Conservation (phyloP, 73 alveolate genomes). For the Paramecium sexaurelia region DNA sequence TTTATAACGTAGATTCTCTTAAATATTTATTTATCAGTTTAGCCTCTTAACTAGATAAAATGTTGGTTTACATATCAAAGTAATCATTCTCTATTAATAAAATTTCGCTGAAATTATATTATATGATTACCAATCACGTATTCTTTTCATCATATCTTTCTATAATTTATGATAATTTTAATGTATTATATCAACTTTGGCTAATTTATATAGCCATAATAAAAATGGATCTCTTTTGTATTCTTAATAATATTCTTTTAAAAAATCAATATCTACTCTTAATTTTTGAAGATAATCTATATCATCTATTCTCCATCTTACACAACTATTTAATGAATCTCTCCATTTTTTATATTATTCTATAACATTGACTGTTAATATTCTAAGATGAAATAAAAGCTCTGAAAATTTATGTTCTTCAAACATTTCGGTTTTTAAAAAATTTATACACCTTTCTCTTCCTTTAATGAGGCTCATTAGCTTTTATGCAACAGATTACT, state of each 20-base stretch:
- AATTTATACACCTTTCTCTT: slow-evolving; percentile 15
- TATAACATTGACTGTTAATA: slow-evolving; percentile 35
- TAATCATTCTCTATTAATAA: not conserved
- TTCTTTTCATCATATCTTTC: slow-evolving; percentile 7
- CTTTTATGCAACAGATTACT: not conserved
- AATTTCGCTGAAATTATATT: not conserved
- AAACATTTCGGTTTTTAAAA: not conserved
- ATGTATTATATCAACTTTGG: not conserved
- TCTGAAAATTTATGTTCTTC: slow-evolving; percentile 45
- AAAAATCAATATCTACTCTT: not conserved
- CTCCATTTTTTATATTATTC: slow-evolving; percentile 19
- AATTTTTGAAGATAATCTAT: not conserved
- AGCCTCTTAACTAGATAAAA: slow-evolving; percentile 9
- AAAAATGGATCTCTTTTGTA: slow-evolving; percentile 15
- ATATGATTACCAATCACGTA: slow-evolving; percentile 20
- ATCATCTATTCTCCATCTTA: slow-evolving; percentile 22
- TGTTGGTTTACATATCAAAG: not conserved
- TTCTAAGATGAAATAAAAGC: slow-evolving; percentile 6
- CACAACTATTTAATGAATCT: not conserved
- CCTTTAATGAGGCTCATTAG: slow-evolving; percentile 6
- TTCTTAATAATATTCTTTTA: not conserved
- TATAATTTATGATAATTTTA: not conserved
- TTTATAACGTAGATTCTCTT: not conserved
- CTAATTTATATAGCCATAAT: slow-evolving; percentile 5
- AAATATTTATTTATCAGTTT: not conserved